Conservation (phyloP, 768 basidiomycete species). For the Phylloporus arenicola region DNA sequence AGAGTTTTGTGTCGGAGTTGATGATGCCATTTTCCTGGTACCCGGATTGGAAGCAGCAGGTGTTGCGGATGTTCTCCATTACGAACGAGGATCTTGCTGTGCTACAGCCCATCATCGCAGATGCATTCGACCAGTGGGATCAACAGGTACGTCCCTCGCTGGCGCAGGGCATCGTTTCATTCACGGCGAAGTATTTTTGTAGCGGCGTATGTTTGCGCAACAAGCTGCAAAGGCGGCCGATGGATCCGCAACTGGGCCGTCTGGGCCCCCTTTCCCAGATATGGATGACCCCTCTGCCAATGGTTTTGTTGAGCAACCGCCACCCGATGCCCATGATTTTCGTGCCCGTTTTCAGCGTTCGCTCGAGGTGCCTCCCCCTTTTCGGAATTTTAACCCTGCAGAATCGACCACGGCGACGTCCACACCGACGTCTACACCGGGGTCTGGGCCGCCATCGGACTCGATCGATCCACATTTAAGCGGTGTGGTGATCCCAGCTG, state of each 20-base stretch:
- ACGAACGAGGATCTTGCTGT: constrained; percentile 74
- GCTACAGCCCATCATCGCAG: constrained; percentile 74
- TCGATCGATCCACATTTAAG: constrained; percentile 31
- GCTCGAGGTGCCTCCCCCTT: constrained; percentile 57
- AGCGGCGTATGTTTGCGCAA: constrained; percentile 45
- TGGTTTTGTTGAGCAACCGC: constrained; percentile 27
- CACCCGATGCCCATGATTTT: constrained; percentile 45
- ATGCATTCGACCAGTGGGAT: constrained; percentile 86
- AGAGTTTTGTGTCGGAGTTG: constrained; percentile 75
- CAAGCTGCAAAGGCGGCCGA: constrained; percentile 29
- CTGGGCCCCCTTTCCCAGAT: constrained; percentile 28
- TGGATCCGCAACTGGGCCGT: constrained; percentile 27
- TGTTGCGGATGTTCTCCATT: constrained; percentile 67
- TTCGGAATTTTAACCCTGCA: constrained; percentile 33
- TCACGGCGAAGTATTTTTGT: not conserved
- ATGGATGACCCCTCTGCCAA: constrained; percentile 28
- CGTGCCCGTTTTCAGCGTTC: constrained; percentile 62
- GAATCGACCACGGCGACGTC: constrained; percentile 30
- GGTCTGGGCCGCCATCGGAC: constrained; percentile 30
- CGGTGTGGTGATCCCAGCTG: constrained; percentile 19
- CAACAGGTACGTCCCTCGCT: constrained; percentile 50
- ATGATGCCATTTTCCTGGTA: constrained; percentile 73
- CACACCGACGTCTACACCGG: constrained; percentile 32
- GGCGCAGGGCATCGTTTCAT: not conserved
- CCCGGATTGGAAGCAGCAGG: constrained; percentile 67